These are phyloP conservation scores for Hymenochaete sp. DNA, from an alignment of 1,284 basidiomycete species.

Conservation along the genomic window DNA sequence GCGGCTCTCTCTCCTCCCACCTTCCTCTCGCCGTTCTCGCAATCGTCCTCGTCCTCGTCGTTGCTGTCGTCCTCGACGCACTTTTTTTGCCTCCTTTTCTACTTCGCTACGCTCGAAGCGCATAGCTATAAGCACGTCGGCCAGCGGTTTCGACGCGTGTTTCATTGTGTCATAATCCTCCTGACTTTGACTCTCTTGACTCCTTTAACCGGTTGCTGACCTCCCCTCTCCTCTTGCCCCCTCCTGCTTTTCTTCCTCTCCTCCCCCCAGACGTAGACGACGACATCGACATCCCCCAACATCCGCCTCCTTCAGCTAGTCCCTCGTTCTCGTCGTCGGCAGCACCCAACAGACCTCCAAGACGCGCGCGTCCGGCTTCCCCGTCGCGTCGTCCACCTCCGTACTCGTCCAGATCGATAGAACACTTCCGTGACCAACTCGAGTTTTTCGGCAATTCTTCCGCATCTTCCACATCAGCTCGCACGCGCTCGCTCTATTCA, in stretches of 20 bases:
- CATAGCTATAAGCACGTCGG: no score
- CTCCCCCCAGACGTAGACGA: no score
- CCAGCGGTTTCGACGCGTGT: no score
- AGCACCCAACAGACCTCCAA: conserved; percentile 9
- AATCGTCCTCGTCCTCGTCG: conserved; percentile 4
- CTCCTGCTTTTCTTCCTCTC: neutral
- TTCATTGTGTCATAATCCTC: no score
- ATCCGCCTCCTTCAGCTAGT: conserved; percentile 12
- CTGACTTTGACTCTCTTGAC: no score
- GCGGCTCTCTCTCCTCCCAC: neutral
- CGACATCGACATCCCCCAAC: neutral
- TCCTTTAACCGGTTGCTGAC: conserved; percentile 3
- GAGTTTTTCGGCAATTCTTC: conserved; percentile 14
- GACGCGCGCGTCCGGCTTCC: conserved; percentile 1
- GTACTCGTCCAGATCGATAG: neutral
- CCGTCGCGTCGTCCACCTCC: neutral
- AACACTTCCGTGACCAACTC: conserved; percentile 8
- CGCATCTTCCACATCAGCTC: no score
- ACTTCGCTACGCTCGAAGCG: no score
- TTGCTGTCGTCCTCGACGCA: neutral
- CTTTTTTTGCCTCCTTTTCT: neutral
- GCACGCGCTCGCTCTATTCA: no score
- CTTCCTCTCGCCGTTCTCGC: neutral
- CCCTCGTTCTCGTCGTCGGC: conserved; percentile 5
- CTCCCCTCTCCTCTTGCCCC: conserved; percentile 2